Base-by-base conservation (phyloP, 805 yeast genomes). In the Candida fluviatilis region DNA sequence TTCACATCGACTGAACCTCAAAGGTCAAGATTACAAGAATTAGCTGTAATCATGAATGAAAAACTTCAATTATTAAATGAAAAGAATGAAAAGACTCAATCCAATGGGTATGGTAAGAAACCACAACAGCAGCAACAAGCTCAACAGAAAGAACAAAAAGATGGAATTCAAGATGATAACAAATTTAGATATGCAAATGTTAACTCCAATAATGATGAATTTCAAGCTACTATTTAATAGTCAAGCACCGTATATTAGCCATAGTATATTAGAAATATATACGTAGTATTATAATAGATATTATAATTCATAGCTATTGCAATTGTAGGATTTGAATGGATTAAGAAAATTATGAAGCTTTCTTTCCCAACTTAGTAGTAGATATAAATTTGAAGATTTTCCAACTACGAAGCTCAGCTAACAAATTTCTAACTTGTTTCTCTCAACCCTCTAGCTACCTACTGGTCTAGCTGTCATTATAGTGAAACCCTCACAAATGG, bases 41-140 rank as follows among this genome's bases (percentile, higher is more conserved):
- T 91, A 55, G 95, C 96, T 15, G 70, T 88, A 46, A 78, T 82
- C 33, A 73, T 93, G 66, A 84, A 87, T 46, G 96, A 88, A 45
- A 84, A 83, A 72, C 82, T 85, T 37, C 75, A 75, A 40, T 79
- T 82, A 53, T 73, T 88, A 49, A 76, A 84, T 39, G 96, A 88
- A 62, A 80, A 86, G 69, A 87, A 86, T 59, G 95, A 87, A 63
- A 80, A 87, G 60, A 74, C 87, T 37, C 84, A 86, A 38, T 76
- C 84, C 34, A 85, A 87, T 50, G 93, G 90, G 32, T 81, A 76
- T 60, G 64, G 70, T 37, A 63, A 66, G 49, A 66, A 64, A 51
- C 62, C 51, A 40, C 58, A 55, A 34, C 46, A 45, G 25, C 80
- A 69, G 50, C 65, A 53, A 45, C 66, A 52, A 37, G 60, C 57